Evolutionary conservation across 2,329 filamentous ascomycete genomes (phyloP).

Genomic region (Cladophialophora psammophila): DNA sequence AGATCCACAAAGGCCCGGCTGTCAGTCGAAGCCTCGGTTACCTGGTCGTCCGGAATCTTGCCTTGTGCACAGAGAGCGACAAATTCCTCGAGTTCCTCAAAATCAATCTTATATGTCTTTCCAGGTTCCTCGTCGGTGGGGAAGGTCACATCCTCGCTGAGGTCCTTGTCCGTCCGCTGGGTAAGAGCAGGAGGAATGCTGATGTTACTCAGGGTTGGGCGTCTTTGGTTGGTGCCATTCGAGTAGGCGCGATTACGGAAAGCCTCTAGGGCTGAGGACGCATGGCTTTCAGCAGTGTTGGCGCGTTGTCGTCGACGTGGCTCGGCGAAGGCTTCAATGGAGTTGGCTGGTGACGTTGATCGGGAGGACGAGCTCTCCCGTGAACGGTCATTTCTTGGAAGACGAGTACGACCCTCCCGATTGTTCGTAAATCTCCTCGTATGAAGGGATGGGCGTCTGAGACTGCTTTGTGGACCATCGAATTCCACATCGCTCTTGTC

Average conservation of each 20-base stretch:
- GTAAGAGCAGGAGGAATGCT: conserved; percentile 52
- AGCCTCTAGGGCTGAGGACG: conserved; percentile 62
- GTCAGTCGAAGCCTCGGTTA: conserved; percentile 45
- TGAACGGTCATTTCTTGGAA: conserved; percentile 51
- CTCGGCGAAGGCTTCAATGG: conserved; percentile 95
- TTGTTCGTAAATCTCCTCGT: conserved; percentile 38
- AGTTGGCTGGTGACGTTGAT: conserved; percentile 89
- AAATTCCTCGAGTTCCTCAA: conserved; percentile 92
- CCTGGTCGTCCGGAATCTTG: conserved; percentile 51
- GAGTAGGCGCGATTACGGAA: conserved; percentile 71
- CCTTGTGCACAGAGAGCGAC: conserved; percentile 67
- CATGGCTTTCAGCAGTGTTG: conserved; percentile 69
- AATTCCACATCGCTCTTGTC: conserved; percentile 55
- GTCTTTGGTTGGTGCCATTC: conserved; percentile 67
- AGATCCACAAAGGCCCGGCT: conserved; percentile 69
- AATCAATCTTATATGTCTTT: conserved; percentile 84
- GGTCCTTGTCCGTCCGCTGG: conserved; percentile 62
- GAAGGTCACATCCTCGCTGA: conserved; percentile 83
- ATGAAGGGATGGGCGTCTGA: conserved; percentile 47
- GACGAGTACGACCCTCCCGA: conserved; percentile 39
- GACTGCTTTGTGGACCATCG: conserved; percentile 43
- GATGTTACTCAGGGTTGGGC: conserved; percentile 66
- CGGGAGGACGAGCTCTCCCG: conserved; percentile 65
- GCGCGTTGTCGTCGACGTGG: conserved; percentile 82
- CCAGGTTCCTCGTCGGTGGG: conserved; percentile 78